These are phyloP conservation scores for Mollisiaceae sp. DNA, from an alignment of 2,329 filamentous ascomycete species.

Conservation along the genomic window DNA sequence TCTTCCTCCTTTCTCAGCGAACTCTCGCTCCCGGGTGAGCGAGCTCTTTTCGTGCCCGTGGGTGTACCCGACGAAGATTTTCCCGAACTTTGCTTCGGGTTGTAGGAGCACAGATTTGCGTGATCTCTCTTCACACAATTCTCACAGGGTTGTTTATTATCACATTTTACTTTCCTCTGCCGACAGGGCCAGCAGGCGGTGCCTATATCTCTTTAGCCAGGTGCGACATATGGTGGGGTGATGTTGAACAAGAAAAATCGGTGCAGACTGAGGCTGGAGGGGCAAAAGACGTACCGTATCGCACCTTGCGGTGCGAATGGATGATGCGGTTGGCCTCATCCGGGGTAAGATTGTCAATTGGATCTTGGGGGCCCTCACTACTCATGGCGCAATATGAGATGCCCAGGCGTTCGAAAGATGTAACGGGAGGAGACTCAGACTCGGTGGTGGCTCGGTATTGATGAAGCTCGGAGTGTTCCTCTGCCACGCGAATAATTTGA, in stretches of 20 bases:
- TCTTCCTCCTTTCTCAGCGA: conserved; percentile 39
- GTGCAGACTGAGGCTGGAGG: conserved; percentile 9
- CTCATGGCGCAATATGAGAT: conserved; percentile 25
- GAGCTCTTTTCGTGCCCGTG: conserved; percentile 36
- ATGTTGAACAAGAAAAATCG: conserved; percentile 12
- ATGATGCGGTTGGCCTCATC: conserved; percentile 73
- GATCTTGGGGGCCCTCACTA: conserved; percentile 32
- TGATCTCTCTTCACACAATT: conserved; percentile 72
- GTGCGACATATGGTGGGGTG: conserved; percentile 3
- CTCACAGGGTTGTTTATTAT: conserved; percentile 71
- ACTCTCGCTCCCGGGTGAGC: conserved; percentile 39
- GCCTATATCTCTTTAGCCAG: conserved; percentile 31
- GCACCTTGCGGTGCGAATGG: conserved; percentile 71
- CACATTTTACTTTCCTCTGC: conserved; percentile 72
- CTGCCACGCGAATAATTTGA: not conserved
- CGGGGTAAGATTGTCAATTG: conserved; percentile 42
- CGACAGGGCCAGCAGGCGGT: conserved; percentile 66
- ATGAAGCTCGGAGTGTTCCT: conserved; percentile 11
- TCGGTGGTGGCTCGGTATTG: conserved; percentile 32
- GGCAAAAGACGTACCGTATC: conserved; percentile 60
- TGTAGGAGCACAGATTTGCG: conserved; percentile 68
- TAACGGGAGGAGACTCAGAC: not conserved
- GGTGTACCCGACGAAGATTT: conserved; percentile 29
- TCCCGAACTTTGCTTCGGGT: conserved; percentile 56
- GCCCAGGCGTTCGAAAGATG: conserved; percentile 22